Conservation (phyloP, 192 early-diverging fungal species). For the Cetraspora pellucida region DNA sequence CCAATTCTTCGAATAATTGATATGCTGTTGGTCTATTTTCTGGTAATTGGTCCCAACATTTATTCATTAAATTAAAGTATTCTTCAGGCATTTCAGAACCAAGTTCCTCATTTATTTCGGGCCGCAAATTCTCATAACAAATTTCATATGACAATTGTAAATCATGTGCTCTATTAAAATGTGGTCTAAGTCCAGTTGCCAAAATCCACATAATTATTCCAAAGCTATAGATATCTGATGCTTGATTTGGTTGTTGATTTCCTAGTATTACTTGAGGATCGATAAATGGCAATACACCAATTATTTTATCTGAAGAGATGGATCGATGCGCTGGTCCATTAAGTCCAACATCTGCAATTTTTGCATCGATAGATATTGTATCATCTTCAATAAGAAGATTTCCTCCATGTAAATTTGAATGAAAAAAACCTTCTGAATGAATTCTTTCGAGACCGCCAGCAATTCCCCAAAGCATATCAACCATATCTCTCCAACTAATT, state of each 20-base stretch:
- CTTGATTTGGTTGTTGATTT: background rate
- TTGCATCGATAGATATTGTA: background rate
- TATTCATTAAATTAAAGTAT: background rate
- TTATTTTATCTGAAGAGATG: background rate
- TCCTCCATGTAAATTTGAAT: slow-evolving; percentile 20
- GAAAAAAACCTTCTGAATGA: background rate
- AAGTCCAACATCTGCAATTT: background rate
- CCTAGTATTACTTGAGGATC: background rate
- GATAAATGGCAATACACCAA: background rate
- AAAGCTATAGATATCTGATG: background rate
- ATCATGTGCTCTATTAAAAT: background rate
- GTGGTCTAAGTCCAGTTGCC: background rate
- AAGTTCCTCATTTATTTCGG: background rate
- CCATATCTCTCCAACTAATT: background rate
- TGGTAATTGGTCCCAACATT: background rate
- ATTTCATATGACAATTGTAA: background rate
- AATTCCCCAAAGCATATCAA: slow-evolving; percentile 17
- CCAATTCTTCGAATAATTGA: no score
- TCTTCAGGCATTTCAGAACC: background rate
- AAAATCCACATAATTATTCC: slow-evolving; percentile 2
- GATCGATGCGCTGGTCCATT: background rate
- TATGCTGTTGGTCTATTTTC: background rate
- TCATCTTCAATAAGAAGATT: slow-evolving; percentile 13
- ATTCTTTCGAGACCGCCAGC: background rate
- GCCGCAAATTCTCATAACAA: background rate